Evolutionary conservation across 805 yeast species (phyloP), one percentile per base, ranked within the genome.

Genomic region (Komagataella pseudopastoris): DNA sequence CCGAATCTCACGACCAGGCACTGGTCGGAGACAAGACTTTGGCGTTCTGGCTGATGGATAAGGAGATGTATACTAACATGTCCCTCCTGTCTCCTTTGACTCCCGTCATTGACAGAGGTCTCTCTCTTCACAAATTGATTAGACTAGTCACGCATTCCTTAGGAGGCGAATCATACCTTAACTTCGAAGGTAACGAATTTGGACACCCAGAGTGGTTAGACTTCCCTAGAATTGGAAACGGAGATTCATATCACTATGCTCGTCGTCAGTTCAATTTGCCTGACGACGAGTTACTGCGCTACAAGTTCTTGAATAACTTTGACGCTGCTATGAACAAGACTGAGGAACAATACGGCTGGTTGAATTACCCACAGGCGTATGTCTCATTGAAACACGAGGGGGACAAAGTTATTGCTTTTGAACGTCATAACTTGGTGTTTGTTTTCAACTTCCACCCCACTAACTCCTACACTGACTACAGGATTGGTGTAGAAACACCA

Each of bases 191-290:
- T 53, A 91, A 91, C 62, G 99, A 91, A 68, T 91, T 93, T 70
- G 99, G 99, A 16, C 99, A 91, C 61, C 99, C 98, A 3, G 99
- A 91, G 65, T 91, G 99, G 99, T 77, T 93, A 50, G 99, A 91
- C 67, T 93, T 91, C 75, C 98, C 99, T 12, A 81, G 96, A 60
- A 83, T 57, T 24, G 96, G 96, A 43, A 93, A 91, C 67, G 76
- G 76, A 23, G 89, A 88, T 64, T 83, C 93, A 17, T 91, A 86
- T 68, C 93, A 87, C 68, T 91, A 93, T 62, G 96, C 97, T 1
- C 79, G 98, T 63, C 80, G 99, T 60, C 99, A 91, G 67, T 93
- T 90, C 75, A 88, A 88, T 61, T 75, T 91, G 58, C 78, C 84
- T 44, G 83, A 84, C 51, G 97, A 93, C 63, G 78, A 83, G 23